Evolutionary conservation across 192 early-diverging fungal genomes (phyloP), one percentile per base, ranked within the genome.

Genomic region (Backusella sp.): DNA sequence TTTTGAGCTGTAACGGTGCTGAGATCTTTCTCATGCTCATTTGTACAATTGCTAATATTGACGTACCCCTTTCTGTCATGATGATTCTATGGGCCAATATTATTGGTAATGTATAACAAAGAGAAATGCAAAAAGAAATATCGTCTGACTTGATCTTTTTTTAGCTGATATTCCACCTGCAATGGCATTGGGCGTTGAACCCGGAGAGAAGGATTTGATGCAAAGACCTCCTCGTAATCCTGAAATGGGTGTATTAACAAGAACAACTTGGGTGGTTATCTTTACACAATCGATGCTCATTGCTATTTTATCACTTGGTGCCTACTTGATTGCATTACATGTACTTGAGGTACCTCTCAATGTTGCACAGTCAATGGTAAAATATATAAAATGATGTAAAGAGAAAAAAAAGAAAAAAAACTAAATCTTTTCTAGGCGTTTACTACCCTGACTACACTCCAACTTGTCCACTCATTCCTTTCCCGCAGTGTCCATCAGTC

Each of bases 81-180:
- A 94, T 95, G 91, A 97, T 98, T 84, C 84, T 98, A 62, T 96
- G 93, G 93, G 96, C 97, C 6, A 99, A 99, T 82, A 97, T 99
- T 52, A 96, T 98, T 80, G 88, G 79, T 80, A 80, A 70, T 28
- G 11, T 28, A 14, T 9, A 14, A 39, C 1, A 11, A 11, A 39
- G 37, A 39, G 11, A 39, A 37, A 23, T 19, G 26, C 30, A 37
- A 42, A 12, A n/a, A 52, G 12, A 32, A 32, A 32, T 34, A 42
- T 32, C 0, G 36, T 19, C 28, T 2, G 17, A 8, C 30, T 44
- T 67, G 1, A 34, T 52, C 1, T 17, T 2, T 21, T 28, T 34
- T 71, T 76, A 89, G 96, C 97, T 68, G 97, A 98, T 86, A 91
- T 98, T 23, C 97, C 97, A 37, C 97, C 97, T 42, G 95, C 97